Conservation (phyloP, 805 yeast species). For the Metschnikowia lochheadii region DNA sequence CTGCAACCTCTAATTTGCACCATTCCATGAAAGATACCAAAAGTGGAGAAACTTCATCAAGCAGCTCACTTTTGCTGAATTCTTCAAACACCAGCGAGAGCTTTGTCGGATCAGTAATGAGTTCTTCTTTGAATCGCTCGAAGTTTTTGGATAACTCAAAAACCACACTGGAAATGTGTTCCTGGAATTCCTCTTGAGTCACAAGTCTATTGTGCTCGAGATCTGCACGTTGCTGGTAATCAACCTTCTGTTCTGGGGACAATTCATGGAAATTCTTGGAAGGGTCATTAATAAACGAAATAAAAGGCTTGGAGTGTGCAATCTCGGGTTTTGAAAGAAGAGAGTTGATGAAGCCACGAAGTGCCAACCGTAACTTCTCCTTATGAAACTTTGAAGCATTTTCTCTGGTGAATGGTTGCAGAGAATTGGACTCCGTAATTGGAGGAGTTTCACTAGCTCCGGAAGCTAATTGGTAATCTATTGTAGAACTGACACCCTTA, state of each 20-base stretch:
- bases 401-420: neutral
- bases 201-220: conserved; percentile 56
- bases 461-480: neutral
- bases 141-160: conserved; percentile 52
- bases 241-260: conserved; percentile 44
- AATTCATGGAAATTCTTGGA: conserved; percentile 30
- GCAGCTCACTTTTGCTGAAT: conserved; percentile 49
- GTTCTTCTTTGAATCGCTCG: conserved; percentile 51
- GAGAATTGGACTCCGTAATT: neutral
- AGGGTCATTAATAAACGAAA: conserved; percentile 10
- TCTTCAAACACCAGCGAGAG: conserved; percentile 61
- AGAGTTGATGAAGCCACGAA: conserved; percentile 65
- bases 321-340: conserved; percentile 54
- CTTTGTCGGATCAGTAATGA: conserved; percentile 51
- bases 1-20: conserved; percentile 78
- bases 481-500: conserved; percentile 18
- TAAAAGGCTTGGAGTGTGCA: conserved; percentile 46
- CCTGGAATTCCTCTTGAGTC: conserved; percentile 70
- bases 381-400: conserved; percentile 42
- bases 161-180: conserved; percentile 58
- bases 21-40: conserved; percentile 71
- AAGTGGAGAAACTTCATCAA: conserved; percentile 61
- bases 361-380: conserved; percentile 72
- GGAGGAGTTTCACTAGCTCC: conserved; percentile 1
- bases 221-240: conserved; percentile 53